Evolutionary conservation across 2,329 filamentous ascomycete genomes (phyloP).

Genomic region (Trichoderma koningii): DNA sequence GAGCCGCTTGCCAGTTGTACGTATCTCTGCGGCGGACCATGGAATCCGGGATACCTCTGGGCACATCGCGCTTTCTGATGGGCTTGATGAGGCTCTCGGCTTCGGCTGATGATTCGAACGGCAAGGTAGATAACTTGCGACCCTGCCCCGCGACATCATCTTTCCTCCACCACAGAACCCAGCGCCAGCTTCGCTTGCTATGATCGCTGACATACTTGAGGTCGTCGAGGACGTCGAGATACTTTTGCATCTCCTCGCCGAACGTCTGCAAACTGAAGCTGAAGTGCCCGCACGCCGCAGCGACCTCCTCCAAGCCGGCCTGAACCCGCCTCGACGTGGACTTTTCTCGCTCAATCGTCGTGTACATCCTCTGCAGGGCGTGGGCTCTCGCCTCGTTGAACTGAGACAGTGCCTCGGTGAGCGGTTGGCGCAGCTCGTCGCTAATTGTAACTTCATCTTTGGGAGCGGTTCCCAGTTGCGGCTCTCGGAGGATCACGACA

Average conservation of each 20-base stretch:
- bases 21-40: constrained; percentile 51
- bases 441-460: constrained; percentile 59
- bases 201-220: constrained; percentile 68
- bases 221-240: constrained; percentile 78
- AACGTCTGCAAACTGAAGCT: constrained; percentile 85
- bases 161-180: constrained; percentile 71
- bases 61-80: constrained; percentile 52
- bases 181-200: constrained; percentile 68
- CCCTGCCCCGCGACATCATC: background rate
- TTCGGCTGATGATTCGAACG: constrained; percentile 37
- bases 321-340: constrained; percentile 68
- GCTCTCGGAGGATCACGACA: constrained; percentile 77
- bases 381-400: constrained; percentile 72
- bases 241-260: constrained; percentile 79
- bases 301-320: constrained; percentile 89
- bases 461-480: constrained; percentile 61
- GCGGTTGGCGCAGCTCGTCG: constrained; percentile 72
- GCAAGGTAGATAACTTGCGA: constrained; percentile 29
- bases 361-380: constrained; percentile 74
- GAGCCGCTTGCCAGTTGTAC: constrained; percentile 52
- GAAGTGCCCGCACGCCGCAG: constrained; percentile 89
- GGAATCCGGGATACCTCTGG: constrained; percentile 52
- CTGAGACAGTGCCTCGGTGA: constrained; percentile 71
- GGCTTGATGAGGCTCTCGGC: constrained; percentile 41
- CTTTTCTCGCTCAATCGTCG: constrained; percentile 67